phyloP scores from a whole-genome alignment of 1,284 basidiomycete species.

The Phlebopus sp. region DNA sequence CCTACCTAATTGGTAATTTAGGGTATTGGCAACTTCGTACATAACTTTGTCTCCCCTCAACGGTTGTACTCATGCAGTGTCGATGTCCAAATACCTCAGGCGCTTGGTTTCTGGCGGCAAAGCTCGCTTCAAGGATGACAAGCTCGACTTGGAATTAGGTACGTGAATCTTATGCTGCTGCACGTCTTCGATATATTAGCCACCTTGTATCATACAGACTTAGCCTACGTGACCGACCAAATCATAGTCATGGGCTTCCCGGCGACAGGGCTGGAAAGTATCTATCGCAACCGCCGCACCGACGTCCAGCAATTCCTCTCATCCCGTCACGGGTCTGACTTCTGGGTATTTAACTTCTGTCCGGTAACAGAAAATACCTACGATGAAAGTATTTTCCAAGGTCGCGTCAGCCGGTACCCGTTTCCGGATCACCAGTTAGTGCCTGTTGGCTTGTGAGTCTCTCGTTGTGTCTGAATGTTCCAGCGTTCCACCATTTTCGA shows the following conservation, averaged over 20 bases:
- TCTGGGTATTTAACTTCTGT: constrained; percentile 87
- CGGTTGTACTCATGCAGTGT: no score
- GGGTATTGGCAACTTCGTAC: no score
- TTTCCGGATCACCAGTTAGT: constrained; percentile 87
- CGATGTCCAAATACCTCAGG: constrained; percentile 61
- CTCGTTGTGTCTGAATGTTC: neutral
- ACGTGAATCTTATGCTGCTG: constrained; percentile 6
- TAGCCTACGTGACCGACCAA: constrained; percentile 80
- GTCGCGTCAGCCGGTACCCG: constrained; percentile 79
- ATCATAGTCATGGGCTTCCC: constrained; percentile 92
- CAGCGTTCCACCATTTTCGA: constrained; percentile 79
- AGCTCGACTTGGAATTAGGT: constrained; percentile 70
- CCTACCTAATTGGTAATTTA: no score
- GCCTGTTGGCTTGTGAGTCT: neutral
- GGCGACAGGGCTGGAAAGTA: constrained; percentile 72
- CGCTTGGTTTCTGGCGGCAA: constrained; percentile 74
- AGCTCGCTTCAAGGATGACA: constrained; percentile 71
- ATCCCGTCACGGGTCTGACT: constrained; percentile 70
- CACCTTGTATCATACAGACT: constrained; percentile 45
- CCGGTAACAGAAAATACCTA: constrained; percentile 75
- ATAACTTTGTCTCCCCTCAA: no score
- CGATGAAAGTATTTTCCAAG: constrained; percentile 56
- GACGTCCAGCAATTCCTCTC: constrained; percentile 80
- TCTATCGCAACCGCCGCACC: constrained; percentile 79
- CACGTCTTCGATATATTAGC: neutral